Percentiles rank a stretch among this genome's conserved stretches.
Conservation (phyloP, 371 early-diverging fungal genomes). For the Saksenaea oblongispora region DNA sequence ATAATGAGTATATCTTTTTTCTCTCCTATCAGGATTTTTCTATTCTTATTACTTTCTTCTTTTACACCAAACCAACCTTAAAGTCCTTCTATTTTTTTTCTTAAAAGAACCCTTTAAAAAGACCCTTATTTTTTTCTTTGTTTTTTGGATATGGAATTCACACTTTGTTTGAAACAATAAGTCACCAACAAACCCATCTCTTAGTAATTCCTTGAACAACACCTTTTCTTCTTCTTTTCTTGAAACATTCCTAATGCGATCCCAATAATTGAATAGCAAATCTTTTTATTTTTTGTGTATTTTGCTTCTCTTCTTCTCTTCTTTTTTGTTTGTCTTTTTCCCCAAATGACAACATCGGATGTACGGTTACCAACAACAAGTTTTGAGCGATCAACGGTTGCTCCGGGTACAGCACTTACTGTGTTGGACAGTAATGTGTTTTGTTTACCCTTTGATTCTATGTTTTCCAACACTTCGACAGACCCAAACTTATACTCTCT, state of each 20-base stretch:
- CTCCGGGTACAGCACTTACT: conserved; percentile 8
- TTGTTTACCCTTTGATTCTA: conserved; percentile 1
- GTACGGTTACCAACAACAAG: conserved; percentile 17
- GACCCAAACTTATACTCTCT: conserved; percentile 16
- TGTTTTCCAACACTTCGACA: conserved; percentile 4
- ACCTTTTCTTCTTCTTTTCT: neutral
- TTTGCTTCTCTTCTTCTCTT: conserved; percentile 4
- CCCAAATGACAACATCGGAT: conserved; percentile 24
- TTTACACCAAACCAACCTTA: neutral
- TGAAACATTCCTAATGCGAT: neutral
- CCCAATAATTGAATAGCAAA: neutral
- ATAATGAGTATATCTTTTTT: too few species aligned
- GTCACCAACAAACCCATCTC: neutral
- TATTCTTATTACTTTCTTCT: neutral
- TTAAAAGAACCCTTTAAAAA: neutral
- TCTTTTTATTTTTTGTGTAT: neutral
- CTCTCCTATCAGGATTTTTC: neutral
- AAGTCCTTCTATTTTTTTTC: neutral
- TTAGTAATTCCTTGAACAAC: neutral
- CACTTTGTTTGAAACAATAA: neutral
- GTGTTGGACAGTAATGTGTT: conserved; percentile 3
- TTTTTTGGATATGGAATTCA: neutral
- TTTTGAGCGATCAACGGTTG: conserved; percentile 15
- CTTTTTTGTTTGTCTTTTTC: conserved; percentile 2
- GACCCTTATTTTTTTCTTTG: neutral